These are phyloP conservation scores for Trametes sanguinea DNA, from an alignment of 768 basidiomycete species.

Conservation along the genomic window DNA sequence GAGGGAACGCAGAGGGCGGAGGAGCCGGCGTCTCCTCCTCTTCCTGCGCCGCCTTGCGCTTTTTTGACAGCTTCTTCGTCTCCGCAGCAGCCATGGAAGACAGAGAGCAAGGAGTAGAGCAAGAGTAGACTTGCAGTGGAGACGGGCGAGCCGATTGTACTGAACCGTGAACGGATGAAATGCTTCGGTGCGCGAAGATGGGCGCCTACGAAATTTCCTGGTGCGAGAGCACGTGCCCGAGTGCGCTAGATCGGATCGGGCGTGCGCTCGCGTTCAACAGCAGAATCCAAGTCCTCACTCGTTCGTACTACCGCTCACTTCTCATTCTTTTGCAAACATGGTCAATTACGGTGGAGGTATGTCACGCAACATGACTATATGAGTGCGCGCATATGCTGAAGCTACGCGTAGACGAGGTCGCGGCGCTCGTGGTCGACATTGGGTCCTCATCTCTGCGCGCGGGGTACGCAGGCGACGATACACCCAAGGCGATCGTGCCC, in stretches of 20 bases:
- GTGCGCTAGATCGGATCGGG: constrained; percentile 34
- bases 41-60: constrained; percentile 57
- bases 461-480: constrained; percentile 97
- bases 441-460: constrained; percentile 88
- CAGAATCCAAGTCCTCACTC: neutral
- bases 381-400: neutral
- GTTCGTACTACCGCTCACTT: neutral
- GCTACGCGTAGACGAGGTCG: constrained; percentile 81
- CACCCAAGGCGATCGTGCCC: constrained; percentile 89
- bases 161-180: neutral
- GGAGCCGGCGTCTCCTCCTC: constrained; percentile 40
- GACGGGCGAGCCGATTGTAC: neutral
- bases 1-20: constrained; percentile 36
- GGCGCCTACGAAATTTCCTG: constrained; percentile 30
- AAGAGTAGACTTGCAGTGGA: neutral
- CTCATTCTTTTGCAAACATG: constrained; percentile 44
- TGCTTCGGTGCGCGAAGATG: neutral
- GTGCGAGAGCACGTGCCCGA: constrained; percentile 18
- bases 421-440: constrained; percentile 93
- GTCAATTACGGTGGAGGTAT: constrained; percentile 87
- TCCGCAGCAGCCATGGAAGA: constrained; percentile 37
- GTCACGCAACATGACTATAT: constrained; percentile 24
- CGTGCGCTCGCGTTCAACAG: constrained; percentile 12
- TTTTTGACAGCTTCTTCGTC: constrained; percentile 44
- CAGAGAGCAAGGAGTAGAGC: neutral